These are phyloP conservation scores for Pseudomassariella vexata DNA, from an alignment of 2,329 filamentous ascomycete genomes.

Conservation along the genomic window DNA sequence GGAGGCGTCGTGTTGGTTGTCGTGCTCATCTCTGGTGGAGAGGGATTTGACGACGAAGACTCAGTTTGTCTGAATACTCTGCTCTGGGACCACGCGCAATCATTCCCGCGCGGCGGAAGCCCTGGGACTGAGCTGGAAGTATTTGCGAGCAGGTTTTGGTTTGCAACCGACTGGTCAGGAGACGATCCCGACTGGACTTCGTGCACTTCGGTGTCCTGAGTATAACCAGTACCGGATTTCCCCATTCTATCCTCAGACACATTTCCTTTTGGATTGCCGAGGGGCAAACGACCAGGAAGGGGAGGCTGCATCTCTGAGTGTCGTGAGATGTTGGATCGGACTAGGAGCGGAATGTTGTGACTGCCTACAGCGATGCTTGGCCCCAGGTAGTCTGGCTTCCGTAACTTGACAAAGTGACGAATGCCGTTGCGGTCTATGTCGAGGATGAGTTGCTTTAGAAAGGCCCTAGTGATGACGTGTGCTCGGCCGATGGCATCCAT, in stretches of 20 bases:
- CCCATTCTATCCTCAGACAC: conserved; percentile 8
- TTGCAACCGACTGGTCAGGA: neutral
- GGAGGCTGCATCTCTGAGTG: conserved; percentile 34
- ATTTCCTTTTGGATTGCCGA: conserved; percentile 26
- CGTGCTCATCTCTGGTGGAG: neutral
- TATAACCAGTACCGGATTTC: conserved; percentile 7
- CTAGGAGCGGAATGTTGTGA: conserved; percentile 39
- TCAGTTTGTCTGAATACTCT: conserved; percentile 2
- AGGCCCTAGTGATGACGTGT: conserved; percentile 74
- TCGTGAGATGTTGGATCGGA: conserved; percentile 35
- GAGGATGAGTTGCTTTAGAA: conserved; percentile 78
- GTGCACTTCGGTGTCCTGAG: conserved; percentile 1
- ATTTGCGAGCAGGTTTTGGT: no score
- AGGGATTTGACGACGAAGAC: conserved; percentile 4
- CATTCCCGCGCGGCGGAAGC: neutral
- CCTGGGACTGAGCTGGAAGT: no score
- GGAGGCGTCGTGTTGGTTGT: neutral
- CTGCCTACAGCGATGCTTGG: conserved; percentile 9
- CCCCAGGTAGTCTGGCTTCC: conserved; percentile 26
- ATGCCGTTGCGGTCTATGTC: conserved; percentile 61
- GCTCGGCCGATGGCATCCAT: conserved; percentile 71
- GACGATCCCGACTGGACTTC: neutral
- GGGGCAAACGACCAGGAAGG: conserved; percentile 38
- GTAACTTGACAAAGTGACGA: conserved; percentile 26
- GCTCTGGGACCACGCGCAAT: conserved; percentile 7